Base-by-base conservation (phyloP, 331 rosid genomes). In the Erythrophleum ivorense region DNA sequence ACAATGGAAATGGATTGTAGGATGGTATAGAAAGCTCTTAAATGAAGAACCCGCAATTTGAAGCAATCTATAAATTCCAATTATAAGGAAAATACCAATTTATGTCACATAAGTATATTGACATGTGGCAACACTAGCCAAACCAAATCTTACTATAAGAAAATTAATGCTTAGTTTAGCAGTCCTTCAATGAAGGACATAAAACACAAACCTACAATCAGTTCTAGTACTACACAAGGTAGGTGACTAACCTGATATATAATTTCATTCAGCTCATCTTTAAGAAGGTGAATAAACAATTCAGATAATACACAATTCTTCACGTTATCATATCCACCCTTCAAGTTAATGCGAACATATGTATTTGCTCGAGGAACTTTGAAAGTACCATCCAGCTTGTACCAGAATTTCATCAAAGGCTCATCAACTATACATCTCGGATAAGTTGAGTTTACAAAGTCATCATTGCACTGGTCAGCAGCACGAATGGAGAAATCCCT, bases 301-400 rank as follows among this genome's bases (percentile, higher is more conserved):
- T 95, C 98, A 38, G 92, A 87, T 85, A 93, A 83, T n/a, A 93
- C 87, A 81, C 90, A 91, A 77, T 75, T 92, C 90, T 78, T 91
- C 38, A 76, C 83, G 15, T 85, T 75, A 71, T 77, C 91, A 80
- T 88, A 89, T 82, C 94, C 98, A 72, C 98, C 97, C 84, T 92
- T 95, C 92, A 91, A 85, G 91, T 88, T 93, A 83, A 95, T 91
- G 81, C 90, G 96, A 75, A 95, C 92, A 86, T 91, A 93, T 53
- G 99, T 85, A 88, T 91, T 91, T 80, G 97, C 99, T 78, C 99
- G 97, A n/a, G 99, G 99, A 87, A 93, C 86, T 87, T 86, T 93
- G 85, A 95, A 95, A 49, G 91, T 83, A 53, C 67, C 49, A 74
- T 95, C 99, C 58, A 86, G 89, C 90, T 92, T 93, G 93, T 95